A percentile compares a stretch with the other conserved stretches of the same genome.
Evolutionary conservation across 148 eudicot species (phyloP).

Genomic region (Nepenthes mirabilis): DNA sequence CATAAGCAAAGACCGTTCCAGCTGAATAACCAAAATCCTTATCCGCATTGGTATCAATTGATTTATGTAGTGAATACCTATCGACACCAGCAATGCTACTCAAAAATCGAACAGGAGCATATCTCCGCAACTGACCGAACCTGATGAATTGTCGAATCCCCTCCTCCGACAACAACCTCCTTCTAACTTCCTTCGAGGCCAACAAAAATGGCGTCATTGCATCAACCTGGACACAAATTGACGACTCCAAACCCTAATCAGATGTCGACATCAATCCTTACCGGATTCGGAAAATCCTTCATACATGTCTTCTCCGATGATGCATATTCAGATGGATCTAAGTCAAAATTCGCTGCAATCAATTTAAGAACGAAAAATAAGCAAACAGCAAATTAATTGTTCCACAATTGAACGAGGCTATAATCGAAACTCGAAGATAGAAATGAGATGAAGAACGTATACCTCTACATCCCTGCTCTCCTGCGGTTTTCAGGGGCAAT

Average conservation of each 20-base stretch:
- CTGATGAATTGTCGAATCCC: constrained; percentile 12
- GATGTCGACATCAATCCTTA: background rate
- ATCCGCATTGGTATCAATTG: constrained; percentile 5
- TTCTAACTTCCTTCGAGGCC: constrained; percentile 33
- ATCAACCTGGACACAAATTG: background rate
- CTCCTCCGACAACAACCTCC: constrained; percentile 16
- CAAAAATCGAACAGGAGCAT: constrained; percentile 26
- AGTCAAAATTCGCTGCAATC: too few species aligned
- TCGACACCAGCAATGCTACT: constrained; percentile 32
- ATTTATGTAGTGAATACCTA: constrained; percentile 11
- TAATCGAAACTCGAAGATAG: too few species aligned
- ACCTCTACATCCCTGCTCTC: too few species aligned
- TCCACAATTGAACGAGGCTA: too few species aligned
- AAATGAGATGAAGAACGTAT: too few species aligned
- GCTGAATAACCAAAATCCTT: constrained; percentile 1
- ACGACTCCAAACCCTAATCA: constrained; percentile 6
- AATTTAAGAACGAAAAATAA: too few species aligned
- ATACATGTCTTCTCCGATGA: too few species aligned
- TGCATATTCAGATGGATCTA: too few species aligned
- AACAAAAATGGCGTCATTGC: constrained; percentile 34
- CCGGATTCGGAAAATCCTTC: too few species aligned
- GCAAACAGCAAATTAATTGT: too few species aligned
- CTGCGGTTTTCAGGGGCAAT: too few species aligned
- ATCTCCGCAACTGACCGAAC: constrained; percentile 9
- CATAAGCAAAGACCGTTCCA: constrained; percentile 1